These are phyloP conservation scores for Vinca major DNA, from an alignment of 305 asterid species.

Conservation along the genomic window DNA sequence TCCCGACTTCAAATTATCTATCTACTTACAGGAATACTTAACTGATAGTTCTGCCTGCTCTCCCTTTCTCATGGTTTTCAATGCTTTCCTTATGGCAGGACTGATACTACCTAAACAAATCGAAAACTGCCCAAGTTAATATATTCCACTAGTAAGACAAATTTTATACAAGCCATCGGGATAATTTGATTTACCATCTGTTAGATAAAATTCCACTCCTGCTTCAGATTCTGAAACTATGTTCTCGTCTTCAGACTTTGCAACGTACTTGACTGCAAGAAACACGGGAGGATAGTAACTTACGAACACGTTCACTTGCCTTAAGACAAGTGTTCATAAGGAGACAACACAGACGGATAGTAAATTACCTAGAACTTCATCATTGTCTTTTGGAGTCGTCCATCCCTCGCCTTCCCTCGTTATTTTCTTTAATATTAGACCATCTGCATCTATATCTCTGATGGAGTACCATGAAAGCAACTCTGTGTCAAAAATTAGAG, in stretches of 20 bases:
- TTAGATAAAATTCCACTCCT: slow-evolving; percentile 35
- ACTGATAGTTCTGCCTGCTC: slow-evolving; percentile 26
- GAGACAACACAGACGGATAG: too few relatives aligned
- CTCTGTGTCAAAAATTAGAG: slow-evolving; percentile 43
- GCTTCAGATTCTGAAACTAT: slow-evolving; percentile 35
- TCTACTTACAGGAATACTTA: slow-evolving; percentile 22
- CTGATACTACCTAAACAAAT: slow-evolving; percentile 16
- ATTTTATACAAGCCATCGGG: too few relatives aligned
- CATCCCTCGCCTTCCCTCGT: slow-evolving; percentile 52
- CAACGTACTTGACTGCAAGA: slow-evolving; percentile 44
- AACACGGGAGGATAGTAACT: too few relatives aligned
- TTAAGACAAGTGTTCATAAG: too few relatives aligned
- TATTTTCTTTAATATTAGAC: slow-evolving; percentile 53
- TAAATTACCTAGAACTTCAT: slow-evolving; percentile 62
- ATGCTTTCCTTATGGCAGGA: slow-evolving; percentile 22
- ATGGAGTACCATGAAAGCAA: slow-evolving; percentile 45
- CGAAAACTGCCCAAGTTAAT: background rate
- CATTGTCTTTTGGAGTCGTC: slow-evolving; percentile 52
- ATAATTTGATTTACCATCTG: slow-evolving; percentile 26
- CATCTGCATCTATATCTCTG: slow-evolving; percentile 48
- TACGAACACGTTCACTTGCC: too few relatives aligned
- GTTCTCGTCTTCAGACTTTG: slow-evolving; percentile 27
- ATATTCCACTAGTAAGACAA: too few relatives aligned
- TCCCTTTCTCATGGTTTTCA: slow-evolving; percentile 32
- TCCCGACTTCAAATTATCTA: background rate